Base-by-base conservation (phyloP, 768 basidiomycete species). In the Amanita phalloides region DNA sequence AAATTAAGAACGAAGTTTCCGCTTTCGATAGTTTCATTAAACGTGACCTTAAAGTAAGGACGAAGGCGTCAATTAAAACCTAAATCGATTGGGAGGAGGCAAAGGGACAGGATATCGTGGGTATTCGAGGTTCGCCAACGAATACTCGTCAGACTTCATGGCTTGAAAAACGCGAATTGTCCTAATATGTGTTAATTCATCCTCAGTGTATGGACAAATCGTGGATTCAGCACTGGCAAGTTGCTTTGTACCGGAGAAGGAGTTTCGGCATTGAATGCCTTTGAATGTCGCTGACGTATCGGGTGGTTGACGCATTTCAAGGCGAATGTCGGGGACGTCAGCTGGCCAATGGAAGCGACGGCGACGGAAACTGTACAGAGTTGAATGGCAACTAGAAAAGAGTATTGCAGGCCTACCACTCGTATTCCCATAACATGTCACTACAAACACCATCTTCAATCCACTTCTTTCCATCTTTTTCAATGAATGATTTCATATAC, bases 281-380 rank as follows among this genome's bases (percentile, higher is more conserved):
- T 20, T 54, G 41, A 25, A 59, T 45, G 41, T 48, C 48, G 44
- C 59, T 47, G 51, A 57, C 44, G 28, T 23, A 11, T 58, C 51
- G 48, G 55, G 45, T 45, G 58, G 55, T 62, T 41, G 58, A 39
- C 39, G 56, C 26, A 32, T 49, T n/a, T 59, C 54, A 28, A 61
- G 28, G 44, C 62, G 62, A 45, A 57, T 57, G 49, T 73, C 74
- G 49, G 68, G 62, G 28, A 65, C 61, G 41, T 77, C 74, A 37
- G 71, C 66, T 4, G 83, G 82, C 84, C 83, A 86, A 58, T 84
- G 78, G 61, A 86, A 78, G 38, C 85, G 78, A 51, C 68, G 69
- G 48, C 83, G 77, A 37, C 79, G 78, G 67, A 85, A 86, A 54
- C 85, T 87, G 54, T 48, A 50, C 53, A 33, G 28, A 43, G 48